Conservation (phyloP, 192 early-diverging fungal species). For the Backusella tarrabulga region DNA sequence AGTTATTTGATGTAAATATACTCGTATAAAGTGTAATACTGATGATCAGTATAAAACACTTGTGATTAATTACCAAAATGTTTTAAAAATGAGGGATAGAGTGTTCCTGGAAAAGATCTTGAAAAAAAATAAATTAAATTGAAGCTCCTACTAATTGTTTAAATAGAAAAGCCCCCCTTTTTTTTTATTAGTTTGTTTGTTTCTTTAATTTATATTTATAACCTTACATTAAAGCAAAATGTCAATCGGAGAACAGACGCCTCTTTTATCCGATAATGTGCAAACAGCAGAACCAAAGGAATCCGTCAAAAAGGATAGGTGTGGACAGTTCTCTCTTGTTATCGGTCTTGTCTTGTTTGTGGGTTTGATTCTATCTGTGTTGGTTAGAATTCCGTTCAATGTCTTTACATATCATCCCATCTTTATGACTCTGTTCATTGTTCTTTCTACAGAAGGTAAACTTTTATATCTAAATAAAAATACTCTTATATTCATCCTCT, state of each 20-base stretch:
- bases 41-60: neutral
- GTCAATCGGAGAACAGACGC: neutral
- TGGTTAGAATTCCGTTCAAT: slow-evolving; percentile 13
- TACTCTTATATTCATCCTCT: neutral
- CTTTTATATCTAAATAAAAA: neutral
- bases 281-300: neutral
- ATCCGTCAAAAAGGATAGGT: neutral
- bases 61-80: neutral
- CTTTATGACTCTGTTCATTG: slow-evolving; percentile 22
- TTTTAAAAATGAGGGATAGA: neutral
- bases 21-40: no score
- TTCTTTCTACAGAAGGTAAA: slow-evolving; percentile 34
- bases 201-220: neutral
- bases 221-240: neutral
- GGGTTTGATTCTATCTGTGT: slow-evolving; percentile 21
- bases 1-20: no score
- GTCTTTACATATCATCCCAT: slow-evolving; percentile 37
- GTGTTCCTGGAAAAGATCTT: neutral
- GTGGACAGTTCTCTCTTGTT: neutral
- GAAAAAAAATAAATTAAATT: neutral
- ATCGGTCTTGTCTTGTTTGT: slow-evolving; percentile 28
- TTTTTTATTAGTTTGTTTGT: neutral
- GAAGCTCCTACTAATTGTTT: neutral
- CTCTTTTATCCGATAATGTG: neutral
- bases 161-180: neutral